These are phyloP conservation scores for Curvularia spicifera DNA, from an alignment of 2,329 filamentous ascomycete genomes.

Conservation along the genomic window DNA sequence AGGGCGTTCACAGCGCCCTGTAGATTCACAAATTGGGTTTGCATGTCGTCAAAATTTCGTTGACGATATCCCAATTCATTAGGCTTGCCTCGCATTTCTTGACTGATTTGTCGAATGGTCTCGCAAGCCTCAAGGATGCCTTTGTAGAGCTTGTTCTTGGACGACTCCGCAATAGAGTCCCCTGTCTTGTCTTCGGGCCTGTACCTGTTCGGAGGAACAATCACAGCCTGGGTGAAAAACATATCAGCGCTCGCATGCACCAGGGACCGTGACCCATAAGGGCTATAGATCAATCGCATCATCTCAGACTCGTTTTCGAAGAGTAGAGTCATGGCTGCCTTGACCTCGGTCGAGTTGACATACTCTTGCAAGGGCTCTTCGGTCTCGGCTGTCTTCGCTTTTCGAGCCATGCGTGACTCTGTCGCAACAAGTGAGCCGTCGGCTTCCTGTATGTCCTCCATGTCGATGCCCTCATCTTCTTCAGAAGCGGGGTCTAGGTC, in stretches of 20 bases:
- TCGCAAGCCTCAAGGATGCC: slow-evolving; percentile 78
- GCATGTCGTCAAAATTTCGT: slow-evolving; percentile 75
- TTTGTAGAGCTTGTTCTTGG: slow-evolving; percentile 88
- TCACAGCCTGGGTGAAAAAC: slow-evolving; percentile 87
- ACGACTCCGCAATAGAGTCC: slow-evolving; percentile 82
- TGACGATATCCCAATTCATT: slow-evolving; percentile 52
- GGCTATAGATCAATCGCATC: slow-evolving; percentile 82
- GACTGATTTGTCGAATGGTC: slow-evolving; percentile 74
- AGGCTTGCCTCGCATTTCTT: slow-evolving; percentile 64
- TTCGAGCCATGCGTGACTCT: slow-evolving; percentile 48
- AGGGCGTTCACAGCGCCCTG: slow-evolving; percentile 93
- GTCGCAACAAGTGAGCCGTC: slow-evolving; percentile 62
- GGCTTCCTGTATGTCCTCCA: slow-evolving; percentile 40
- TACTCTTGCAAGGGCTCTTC: slow-evolving; percentile 67
- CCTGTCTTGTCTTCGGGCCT: slow-evolving; percentile 85
- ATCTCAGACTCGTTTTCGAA: slow-evolving; percentile 90
- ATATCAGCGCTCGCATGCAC: slow-evolving; percentile 75
- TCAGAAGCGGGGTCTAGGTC: slow-evolving; percentile 61
- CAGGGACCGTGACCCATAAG: slow-evolving; percentile 67
- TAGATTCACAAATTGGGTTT: slow-evolving; percentile 80
- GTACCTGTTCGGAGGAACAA: slow-evolving; percentile 92
- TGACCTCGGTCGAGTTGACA: slow-evolving; percentile 82
- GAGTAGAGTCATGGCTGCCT: slow-evolving; percentile 75
- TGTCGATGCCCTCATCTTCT: slow-evolving; percentile 51
- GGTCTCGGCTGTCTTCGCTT: slow-evolving; percentile 49